Conservation (phyloP, 164 flowering plant genomes). For the Vitis rotundifolia region DNA sequence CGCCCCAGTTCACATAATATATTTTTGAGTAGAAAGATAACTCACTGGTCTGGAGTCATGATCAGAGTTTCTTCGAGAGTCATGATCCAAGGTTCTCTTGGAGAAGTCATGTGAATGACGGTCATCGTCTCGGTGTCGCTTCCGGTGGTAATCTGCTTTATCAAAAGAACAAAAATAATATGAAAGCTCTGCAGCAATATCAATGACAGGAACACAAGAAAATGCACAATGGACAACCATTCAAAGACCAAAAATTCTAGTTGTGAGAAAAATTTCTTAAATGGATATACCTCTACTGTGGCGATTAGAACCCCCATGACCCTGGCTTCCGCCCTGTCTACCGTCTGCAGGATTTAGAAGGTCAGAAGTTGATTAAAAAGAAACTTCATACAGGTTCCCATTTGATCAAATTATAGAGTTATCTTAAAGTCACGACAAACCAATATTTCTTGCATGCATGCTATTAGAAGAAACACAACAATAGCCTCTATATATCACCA, state of each 20-base stretch:
- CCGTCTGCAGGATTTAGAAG: conserved; percentile 55
- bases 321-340: conserved; percentile 74
- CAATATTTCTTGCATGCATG: too few species aligned
- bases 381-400: neutral
- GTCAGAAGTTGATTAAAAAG: neutral
- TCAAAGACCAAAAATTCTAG: neutral
- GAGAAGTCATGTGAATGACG: conserved; percentile 56
- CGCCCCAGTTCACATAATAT: too few species aligned
- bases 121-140: conserved; percentile 84
- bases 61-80: conserved; percentile 61
- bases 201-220: neutral
- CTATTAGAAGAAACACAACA: too few species aligned
- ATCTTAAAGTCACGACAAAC: neutral
- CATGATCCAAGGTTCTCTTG: conserved; percentile 60
- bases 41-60: conserved; percentile 85
- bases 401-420: too few species aligned
- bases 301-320: conserved; percentile 68
- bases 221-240: neutral
- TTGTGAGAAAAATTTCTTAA: neutral
- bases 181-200: neutral
- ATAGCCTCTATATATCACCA: too few species aligned
- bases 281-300: conserved; percentile 64
- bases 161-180: conserved; percentile 2
- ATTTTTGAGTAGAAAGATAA: too few species aligned
- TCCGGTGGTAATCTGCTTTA: conserved; percentile 63